Evolutionary conservation across 192 early-diverging fungal species (phyloP), one percentile per base, ranked within the genome.

Genomic region (Cladochytrium replicatum): DNA sequence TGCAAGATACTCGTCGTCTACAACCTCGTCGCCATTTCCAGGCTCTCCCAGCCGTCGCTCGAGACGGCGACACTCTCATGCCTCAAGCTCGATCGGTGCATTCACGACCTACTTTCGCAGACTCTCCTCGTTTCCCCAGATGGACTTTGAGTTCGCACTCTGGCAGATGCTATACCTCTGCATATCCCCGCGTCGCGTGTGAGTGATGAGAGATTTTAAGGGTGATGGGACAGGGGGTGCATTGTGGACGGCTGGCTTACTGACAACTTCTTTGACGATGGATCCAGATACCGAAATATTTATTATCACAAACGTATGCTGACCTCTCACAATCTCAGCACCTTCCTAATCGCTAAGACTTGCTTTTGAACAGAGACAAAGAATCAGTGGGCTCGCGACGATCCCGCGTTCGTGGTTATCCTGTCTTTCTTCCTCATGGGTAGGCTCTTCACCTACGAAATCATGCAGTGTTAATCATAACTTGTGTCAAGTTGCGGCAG

Each of bases 311-410:
- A 93, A 69, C 92, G 87, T 90, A 77, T 25, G 21, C 7, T 49
- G 21, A 17, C 8, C 28, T n/a, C 34, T 41, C 15, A 6, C 26
- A 8, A 21, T 52, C 5, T 13, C 29, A n/a, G n/a, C n/a, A n/a
- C n/a, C n/a, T n/a, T 58, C 29, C 25, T 57, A 2, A 38, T 74
- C 23, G 50, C 32, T 23, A 6, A 30, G 28, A 27, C 15, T 54
- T 19, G 15, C 51, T 28, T 29, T 40, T 52, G 3, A 50, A 49
- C 43, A 91, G 88, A 97, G 70, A 95, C 94, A 17, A 97, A 97
- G 60, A 97, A 95, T 65, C 89, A 94, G 54, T 97, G 92, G 92
- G 88, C 92, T 29, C 55, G 94, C 48, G 94, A 97, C 61, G 94
- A 97, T 69, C 92, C 94, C 21, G 92, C 92, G 13, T 95, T 95